phyloP scores from a whole-genome alignment of 257 asterid species.

The Penstemon davidsonii region DNA sequence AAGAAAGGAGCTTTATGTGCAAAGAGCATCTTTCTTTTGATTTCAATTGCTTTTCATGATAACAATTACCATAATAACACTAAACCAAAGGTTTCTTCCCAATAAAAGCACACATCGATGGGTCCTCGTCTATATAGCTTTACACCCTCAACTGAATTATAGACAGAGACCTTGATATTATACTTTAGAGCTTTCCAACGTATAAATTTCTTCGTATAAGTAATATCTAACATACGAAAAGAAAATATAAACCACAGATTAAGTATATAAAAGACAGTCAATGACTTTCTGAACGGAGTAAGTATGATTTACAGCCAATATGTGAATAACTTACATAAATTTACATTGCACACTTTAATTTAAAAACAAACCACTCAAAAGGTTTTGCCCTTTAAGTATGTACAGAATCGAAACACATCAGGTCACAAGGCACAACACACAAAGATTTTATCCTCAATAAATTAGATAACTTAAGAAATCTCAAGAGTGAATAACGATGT shows the following conservation, averaged over 20 bases:
- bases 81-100: slow-evolving; percentile 24
- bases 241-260: background rate
- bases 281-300: background rate
- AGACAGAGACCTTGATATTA: background rate
- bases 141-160: background rate
- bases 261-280: background rate
- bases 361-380: slow-evolving; percentile 35
- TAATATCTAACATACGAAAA: background rate
- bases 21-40: slow-evolving; percentile 30
- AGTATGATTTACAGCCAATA: background rate
- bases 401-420: slow-evolving; percentile 29
- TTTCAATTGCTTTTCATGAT: slow-evolving; percentile 26
- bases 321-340: slow-evolving; percentile 47
- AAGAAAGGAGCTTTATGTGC: slow-evolving; percentile 15
- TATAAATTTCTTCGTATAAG: background rate
- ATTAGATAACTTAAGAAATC: slow-evolving; percentile 44
- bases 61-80: slow-evolving; percentile 26
- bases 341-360: slow-evolving; percentile 52
- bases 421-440: slow-evolving; percentile 30
- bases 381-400: slow-evolving; percentile 29
- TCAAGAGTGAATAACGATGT: slow-evolving; percentile 57
- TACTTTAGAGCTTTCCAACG: background rate
- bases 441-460: slow-evolving; percentile 33
- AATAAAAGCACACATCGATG: background rate
- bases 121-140: background rate